A percentile compares a stretch with the other conserved stretches of the same genome.
Evolutionary conservation across 495 filamentous ascomycete genomes (phyloP).

Genomic region (Podospora conica): DNA sequence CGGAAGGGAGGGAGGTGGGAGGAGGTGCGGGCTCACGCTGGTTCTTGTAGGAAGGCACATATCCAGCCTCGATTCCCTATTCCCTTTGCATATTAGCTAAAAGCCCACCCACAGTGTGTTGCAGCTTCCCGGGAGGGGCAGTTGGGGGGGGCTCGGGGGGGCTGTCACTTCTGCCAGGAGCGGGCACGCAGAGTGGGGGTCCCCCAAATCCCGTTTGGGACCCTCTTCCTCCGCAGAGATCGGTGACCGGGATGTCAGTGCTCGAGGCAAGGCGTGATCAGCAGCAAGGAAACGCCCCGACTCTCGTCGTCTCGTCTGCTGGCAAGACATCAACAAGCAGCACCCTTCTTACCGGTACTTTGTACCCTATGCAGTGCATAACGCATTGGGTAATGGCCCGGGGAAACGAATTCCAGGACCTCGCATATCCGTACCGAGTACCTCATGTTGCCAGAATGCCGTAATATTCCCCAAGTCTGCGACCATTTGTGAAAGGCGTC

Average conservation of each 20-base stretch:
- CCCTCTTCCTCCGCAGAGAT: background rate
- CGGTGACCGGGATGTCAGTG: background rate
- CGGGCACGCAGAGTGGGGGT: slow-evolving; percentile 3
- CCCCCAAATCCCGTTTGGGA: background rate
- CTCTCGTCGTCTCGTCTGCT: background rate
- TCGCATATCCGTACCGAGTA: slow-evolving; percentile 23
- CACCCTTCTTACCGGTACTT: too few species aligned
- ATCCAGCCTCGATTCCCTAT: slow-evolving; percentile 8
- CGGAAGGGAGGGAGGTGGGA: background rate
- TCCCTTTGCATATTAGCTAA: slow-evolving; percentile 16
- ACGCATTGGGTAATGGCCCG: background rate
- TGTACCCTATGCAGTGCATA: background rate
- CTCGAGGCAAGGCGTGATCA: background rate
- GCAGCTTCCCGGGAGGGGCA: slow-evolving; percentile 21
- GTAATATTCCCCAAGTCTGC: slow-evolving; percentile 23
- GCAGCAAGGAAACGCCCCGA: background rate
- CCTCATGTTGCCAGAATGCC: slow-evolving; percentile 30
- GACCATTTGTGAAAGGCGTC: slow-evolving; percentile 9
- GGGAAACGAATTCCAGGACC: background rate
- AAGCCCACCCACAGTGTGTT: slow-evolving; percentile 10
- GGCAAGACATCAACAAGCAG: background rate
- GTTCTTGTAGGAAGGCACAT: slow-evolving; percentile 17
- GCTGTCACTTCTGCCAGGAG: slow-evolving; percentile 5
- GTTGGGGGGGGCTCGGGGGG: slow-evolving; percentile 15
- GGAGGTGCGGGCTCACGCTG: slow-evolving; percentile 1